Conservation (phyloP, 2,329 filamentous ascomycete species). For the Ophiostoma sp. region DNA sequence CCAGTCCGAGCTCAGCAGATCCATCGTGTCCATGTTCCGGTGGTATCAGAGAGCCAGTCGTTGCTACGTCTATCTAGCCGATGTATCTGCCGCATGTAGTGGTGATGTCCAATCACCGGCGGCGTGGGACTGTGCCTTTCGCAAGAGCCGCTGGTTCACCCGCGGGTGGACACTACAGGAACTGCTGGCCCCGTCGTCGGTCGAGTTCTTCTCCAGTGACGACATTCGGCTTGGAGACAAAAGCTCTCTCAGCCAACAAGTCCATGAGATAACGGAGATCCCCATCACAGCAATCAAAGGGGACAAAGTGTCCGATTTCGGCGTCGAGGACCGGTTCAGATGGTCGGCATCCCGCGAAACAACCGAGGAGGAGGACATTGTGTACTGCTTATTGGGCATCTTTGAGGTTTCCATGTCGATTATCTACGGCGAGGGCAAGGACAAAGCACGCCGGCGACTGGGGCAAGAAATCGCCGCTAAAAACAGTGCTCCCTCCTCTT, state of each 20-base stretch:
- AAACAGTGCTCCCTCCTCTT: neutral
- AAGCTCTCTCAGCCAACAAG: neutral
- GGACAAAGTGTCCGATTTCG: neutral
- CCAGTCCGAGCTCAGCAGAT: neutral
- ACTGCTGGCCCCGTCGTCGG: neutral
- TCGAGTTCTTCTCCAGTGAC: neutral
- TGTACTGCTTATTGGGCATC: neutral
- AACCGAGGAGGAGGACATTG: slow-evolving; percentile 1
- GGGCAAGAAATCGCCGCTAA: neutral
- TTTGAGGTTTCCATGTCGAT: neutral
- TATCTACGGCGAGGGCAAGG: neutral
- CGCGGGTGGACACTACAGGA: slow-evolving; percentile 6
- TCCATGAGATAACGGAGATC: neutral
- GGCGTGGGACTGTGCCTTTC: neutral
- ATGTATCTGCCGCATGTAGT: neutral
- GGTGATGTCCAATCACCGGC: neutral
- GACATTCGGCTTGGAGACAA: neutral
- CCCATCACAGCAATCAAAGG: neutral
- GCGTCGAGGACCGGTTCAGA: neutral
- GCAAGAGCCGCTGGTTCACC: neutral
- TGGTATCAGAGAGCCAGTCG: neutral
- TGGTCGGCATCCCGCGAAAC: slow-evolving; percentile 1
- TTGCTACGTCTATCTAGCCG: neutral
- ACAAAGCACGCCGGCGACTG: neutral
- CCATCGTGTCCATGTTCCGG: slow-evolving; percentile 9